Base-by-base conservation (phyloP, 768 basidiomycete species). In the Amanita brunnescens region DNA sequence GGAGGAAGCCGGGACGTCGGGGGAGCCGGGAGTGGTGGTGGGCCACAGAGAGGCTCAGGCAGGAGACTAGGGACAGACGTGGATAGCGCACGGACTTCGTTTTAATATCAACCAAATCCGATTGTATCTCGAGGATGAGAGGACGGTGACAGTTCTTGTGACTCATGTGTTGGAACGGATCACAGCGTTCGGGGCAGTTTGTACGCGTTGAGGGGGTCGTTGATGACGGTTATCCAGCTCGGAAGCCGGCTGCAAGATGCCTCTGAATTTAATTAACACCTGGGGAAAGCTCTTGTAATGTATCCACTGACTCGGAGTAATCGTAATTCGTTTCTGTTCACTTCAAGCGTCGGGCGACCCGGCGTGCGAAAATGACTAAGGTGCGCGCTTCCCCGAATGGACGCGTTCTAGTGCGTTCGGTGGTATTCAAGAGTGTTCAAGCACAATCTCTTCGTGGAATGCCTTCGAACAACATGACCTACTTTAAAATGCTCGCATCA, bases 51-150 rank as follows among this genome's bases (percentile, higher is more conserved):
- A n/a, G n/a, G n/a, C n/a, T n/a, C n/a, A n/a, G n/a, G n/a, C n/a
- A n/a, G n/a, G n/a, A n/a, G n/a, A n/a, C n/a, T n/a, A n/a, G n/a
- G n/a, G n/a, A n/a, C n/a, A n/a, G n/a, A n/a, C n/a, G n/a, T n/a
- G n/a, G n/a, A n/a, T n/a, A n/a, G n/a, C n/a, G n/a, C n/a, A 74
- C 2, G 79, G 82, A 54, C 66, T 85, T 18, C 76, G 76, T 26
- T 68, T 74, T 2, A 70, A 65, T n/a, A 74, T 85, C 14, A 72
- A 65, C 9, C 75, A 81, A 49, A 66, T 96, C 62, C 71, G 77
- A 59, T 58, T 90, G 52, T 98, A 94, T 63, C 74, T 99, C 6
- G 83, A 85, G 59, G 87, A 93, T 58, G 79, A 80, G 51, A 72
- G 83, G 52, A 91, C 91, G 4, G 87, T 87, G 29, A 71, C 71